Base-by-base conservation (phyloP, 2,329 filamentous ascomycete genomes). In the Diaporthe vaccinii region DNA sequence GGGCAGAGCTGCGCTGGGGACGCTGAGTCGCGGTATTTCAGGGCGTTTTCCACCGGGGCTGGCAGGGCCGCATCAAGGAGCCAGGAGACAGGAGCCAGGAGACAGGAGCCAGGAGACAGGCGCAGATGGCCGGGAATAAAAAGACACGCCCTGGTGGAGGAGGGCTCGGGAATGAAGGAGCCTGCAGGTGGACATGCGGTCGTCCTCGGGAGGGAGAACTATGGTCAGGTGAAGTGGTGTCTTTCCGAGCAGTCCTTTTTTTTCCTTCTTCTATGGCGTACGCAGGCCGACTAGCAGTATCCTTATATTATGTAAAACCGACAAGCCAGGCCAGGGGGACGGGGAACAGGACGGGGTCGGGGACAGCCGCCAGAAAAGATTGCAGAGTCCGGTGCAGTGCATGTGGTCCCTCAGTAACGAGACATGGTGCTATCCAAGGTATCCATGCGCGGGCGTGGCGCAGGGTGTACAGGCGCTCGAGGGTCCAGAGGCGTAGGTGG, bases 231-330 rank as follows among this genome's bases (percentile, higher is more conserved):
- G 36, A 69, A 39, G 49, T 31, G 49, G 46, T 53, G 62, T 22
- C 31, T 53, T 36, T 53, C 22, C 62, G 31, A 49, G 46, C 31
- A 49, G 25, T 22, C 34, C 49, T 41, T 39, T 69, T 65, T 61
- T 51, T 53, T 28, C 20, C n/a, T 51, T 69, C 34, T 41, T 55
- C n/a, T 69, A 12, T 39, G 44, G 65, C 65, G 49, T 53, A 53
- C 65, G 41, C 14, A 39, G 65, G 36, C 12, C 36, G 36, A 69
- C 65, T 55, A 41, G 49, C n/a, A 36, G 46, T 41, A n/a, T 36
- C 65, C 65, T 69, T 69, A 69, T 69, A 69, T 69, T 69, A 69
- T 69, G 65, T 69, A 69, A 69, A 69, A 53, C 46, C 34, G 44
- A 51, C 44, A 46, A 53, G 49, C 65, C 31, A 55, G 65, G 65